These are phyloP conservation scores for Oryza officinalis DNA, from an alignment of 176 grass and related monocot species.

Conservation along the genomic window DNA sequence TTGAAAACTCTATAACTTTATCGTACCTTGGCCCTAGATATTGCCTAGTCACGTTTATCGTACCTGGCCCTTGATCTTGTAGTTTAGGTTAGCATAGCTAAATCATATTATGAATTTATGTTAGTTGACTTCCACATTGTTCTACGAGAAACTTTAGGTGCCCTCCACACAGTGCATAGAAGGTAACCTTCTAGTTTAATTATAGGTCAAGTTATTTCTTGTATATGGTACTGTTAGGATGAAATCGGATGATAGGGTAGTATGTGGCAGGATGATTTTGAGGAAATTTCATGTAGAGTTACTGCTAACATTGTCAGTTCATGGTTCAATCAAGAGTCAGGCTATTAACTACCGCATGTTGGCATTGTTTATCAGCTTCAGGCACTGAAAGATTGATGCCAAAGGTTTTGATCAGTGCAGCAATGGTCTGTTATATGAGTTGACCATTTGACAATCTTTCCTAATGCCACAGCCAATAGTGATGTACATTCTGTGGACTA, in stretches of 20 bases:
- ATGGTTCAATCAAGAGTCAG: slow-evolving; percentile 25
- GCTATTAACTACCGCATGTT: slow-evolving; percentile 23
- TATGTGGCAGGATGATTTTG: neutral
- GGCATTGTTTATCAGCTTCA: slow-evolving; percentile 20
- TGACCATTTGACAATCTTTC: neutral
- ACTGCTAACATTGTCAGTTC: slow-evolving; percentile 15
- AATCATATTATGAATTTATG: slow-evolving; percentile 11
- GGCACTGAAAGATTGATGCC: slow-evolving; percentile 8
- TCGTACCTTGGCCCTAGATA: slow-evolving; percentile 17
- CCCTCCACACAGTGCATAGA: neutral
- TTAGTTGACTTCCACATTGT: neutral
- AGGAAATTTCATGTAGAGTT: slow-evolving; percentile 18
- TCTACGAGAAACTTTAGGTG: neutral
- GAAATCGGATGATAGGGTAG: neutral
- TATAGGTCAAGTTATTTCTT: neutral
- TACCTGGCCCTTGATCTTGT: neutral
- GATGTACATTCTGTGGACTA: slow-evolving; percentile 12
- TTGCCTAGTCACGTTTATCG: neutral
- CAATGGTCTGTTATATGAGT: slow-evolving; percentile 28
- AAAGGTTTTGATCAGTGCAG: slow-evolving; percentile 12
- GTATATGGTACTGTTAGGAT: slow-evolving; percentile 23
- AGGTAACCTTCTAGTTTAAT: neutral
- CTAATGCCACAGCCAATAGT: neutral
- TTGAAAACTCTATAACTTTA: neutral
- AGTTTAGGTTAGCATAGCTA: slow-evolving; percentile 16